Conservation (phyloP, 2,329 filamentous ascomycete genomes). For the Epichloe sp. region DNA sequence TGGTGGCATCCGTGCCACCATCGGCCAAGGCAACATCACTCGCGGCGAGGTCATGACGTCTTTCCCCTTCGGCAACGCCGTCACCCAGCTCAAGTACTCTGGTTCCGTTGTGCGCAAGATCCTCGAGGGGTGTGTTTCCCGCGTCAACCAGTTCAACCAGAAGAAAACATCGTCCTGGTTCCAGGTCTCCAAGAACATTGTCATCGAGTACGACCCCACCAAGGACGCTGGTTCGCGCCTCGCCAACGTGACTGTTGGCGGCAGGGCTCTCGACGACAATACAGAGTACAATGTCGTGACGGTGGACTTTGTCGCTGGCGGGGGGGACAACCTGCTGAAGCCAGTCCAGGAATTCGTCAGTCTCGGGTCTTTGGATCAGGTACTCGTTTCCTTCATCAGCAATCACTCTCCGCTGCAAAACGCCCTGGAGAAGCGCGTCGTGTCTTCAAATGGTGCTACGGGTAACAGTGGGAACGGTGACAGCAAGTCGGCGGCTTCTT, state of each 20-base stretch:
- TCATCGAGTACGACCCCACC: constrained; percentile 42
- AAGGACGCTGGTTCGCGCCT: constrained; percentile 36
- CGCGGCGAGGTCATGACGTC: constrained; percentile 49
- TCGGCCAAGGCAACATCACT: constrained; percentile 47
- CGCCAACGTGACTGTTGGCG: constrained; percentile 37
- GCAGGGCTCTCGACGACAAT: constrained; percentile 30
- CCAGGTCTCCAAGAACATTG: constrained; percentile 44
- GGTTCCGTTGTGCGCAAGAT: constrained; percentile 42
- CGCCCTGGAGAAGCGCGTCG: constrained; percentile 30
- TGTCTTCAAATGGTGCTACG: constrained; percentile 2
- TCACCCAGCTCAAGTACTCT: constrained; percentile 42
- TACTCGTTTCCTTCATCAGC: constrained; percentile 37
- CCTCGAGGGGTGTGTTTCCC: constrained; percentile 45
- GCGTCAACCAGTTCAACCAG: constrained; percentile 40
- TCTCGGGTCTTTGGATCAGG: constrained; percentile 41
- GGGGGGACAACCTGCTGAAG: constrained; percentile 50
- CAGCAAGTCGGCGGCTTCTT: background rate
- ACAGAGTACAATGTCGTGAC: constrained; percentile 44
- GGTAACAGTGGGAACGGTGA: background rate
- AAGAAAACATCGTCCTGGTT: constrained; percentile 43
- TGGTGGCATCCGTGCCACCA: constrained; percentile 50
- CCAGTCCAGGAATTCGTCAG: constrained; percentile 24
- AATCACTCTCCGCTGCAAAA: constrained; percentile 35
- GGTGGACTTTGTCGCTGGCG: constrained; percentile 47
- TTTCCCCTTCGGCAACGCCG: constrained; percentile 53